phyloP scores from a whole-genome alignment of 305 asterid genomes.

The Fraxinus dipetala region DNA sequence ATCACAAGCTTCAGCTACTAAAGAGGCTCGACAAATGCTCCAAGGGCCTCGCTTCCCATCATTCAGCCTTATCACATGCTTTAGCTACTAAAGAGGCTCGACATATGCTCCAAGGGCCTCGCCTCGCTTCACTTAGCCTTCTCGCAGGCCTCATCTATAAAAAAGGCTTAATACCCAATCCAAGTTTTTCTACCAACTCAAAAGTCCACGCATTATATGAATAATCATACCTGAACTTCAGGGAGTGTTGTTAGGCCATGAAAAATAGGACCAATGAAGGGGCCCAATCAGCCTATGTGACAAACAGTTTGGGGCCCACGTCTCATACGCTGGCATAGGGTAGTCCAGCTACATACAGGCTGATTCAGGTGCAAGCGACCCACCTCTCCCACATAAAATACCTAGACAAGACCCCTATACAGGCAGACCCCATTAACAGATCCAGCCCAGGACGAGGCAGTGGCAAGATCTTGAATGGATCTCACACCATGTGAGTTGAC shows the following conservation, averaged over 20 bases:
- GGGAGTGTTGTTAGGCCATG: background rate
- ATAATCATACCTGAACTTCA: no score
- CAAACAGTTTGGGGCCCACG: background rate
- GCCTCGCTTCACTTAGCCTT: no score
- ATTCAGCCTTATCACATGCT: no score
- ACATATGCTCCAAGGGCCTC: no score
- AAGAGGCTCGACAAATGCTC: no score
- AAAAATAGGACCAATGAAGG: background rate
- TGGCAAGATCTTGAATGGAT: background rate
- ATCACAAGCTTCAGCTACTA: no score
- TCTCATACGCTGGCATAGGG: background rate
- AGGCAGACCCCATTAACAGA: background rate
- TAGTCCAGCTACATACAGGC: background rate
- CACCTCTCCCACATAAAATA: background rate
- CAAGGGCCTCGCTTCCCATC: no score
- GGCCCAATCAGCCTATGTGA: background rate
- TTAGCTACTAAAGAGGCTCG: no score
- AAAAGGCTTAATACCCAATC: no score
- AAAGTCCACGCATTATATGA: no score
- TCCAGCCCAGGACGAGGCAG: background rate
- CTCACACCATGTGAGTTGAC: background rate
- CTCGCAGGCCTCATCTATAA: no score
- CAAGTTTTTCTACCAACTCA: no score
- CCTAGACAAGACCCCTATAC: background rate
- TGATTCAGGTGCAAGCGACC: background rate